Evolutionary conservation across 225 moss, liverwort and hornwort species (phyloP), one percentile per base, ranked within the genome.

Genomic region (Polytrichum formosum): DNA sequence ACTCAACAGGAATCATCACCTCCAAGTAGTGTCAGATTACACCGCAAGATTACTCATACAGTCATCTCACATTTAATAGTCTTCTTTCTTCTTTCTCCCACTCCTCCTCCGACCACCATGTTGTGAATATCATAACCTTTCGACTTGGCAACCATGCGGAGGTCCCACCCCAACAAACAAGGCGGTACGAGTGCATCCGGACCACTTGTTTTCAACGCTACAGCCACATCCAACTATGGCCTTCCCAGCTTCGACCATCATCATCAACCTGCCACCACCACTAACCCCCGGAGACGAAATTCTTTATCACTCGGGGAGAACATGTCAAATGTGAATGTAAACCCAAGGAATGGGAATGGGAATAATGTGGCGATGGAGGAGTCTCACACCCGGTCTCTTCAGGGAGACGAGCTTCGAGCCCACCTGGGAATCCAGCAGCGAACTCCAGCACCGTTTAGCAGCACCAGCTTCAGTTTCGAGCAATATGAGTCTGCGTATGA

Each of bases 401-500:
- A 73, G 8, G 55, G 73, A 2, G 73, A 73, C 0, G 65, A 73
- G 22, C 55, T 73, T 13, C 54, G 65, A 21, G 73, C 67, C 0
- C 59, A 60, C 10, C 35, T 74, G 25, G 29, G 55, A 26, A 35
- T 66, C 13, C 67, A 25, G 59, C 28, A 58, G 9, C 23, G 25
- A 16, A 10, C 23, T 10, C 0, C 58, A 9, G n/a, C 67, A 1
- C 37, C 67, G 9, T 33, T 37, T 2, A 35, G 8, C 5, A 20
- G 60, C 1, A 22, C 62, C 26, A 55, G 53, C 28, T 31, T 10
- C 19, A 61, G 70, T 28, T 64, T 82, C 2, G 71, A 85, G 66
- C 75, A 75, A 20, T 75, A 81, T 5, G 74, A 83, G 35, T 67
- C 33, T 31, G 54, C 72, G 19, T 23, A 65, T 22, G 82, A 79